A percentile compares a stretch with the other conserved stretches of the same genome.
Evolutionary conservation across 2,329 filamentous ascomycete species (phyloP).

Genomic region (Monosporascus ibericus): DNA sequence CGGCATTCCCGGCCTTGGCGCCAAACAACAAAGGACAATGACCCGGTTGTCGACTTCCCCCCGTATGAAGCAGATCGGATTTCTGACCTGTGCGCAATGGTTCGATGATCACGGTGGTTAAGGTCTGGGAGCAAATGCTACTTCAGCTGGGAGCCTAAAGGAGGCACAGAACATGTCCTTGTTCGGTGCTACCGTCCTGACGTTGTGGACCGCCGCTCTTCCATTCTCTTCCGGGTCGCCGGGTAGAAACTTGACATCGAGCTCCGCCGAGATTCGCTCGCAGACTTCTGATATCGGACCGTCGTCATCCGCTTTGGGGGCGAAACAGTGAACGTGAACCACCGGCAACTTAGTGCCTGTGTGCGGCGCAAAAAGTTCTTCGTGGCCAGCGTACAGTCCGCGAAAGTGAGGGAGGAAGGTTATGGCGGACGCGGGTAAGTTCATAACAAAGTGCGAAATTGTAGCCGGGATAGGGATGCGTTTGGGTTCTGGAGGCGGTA

Average conservation of each 20-base stretch:
- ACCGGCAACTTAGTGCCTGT: conserved; percentile 62
- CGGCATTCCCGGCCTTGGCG: not conserved
- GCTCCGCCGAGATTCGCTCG: conserved; percentile 54
- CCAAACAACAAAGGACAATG: not conserved
- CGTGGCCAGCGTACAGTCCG: conserved; percentile 71
- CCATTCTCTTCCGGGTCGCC: conserved; percentile 41
- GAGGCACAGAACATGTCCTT: conserved; percentile 97
- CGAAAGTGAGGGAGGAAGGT: conserved; percentile 72
- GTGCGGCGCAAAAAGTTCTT: conserved; percentile 57
- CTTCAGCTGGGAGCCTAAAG: conserved; percentile 75
- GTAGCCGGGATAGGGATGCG: conserved; percentile 58
- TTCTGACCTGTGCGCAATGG: not conserved
- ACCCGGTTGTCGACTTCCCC: not conserved
- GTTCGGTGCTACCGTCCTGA: conserved; percentile 83
- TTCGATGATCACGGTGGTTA: not conserved
- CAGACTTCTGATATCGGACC: conserved; percentile 59
- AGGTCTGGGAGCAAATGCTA: conserved; percentile 60
- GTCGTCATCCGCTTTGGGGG: conserved; percentile 72
- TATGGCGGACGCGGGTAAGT: conserved; percentile 84
- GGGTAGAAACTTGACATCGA: conserved; percentile 53
- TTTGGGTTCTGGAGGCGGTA: conserved; percentile 28
- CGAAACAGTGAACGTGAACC: conserved; percentile 94
- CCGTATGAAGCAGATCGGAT: not conserved
- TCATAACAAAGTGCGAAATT: conserved; percentile 96
- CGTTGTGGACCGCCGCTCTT: conserved; percentile 56